phyloP scores from a whole-genome alignment of 192 early-diverging fungal genomes.

The Coemansia sp. region DNA sequence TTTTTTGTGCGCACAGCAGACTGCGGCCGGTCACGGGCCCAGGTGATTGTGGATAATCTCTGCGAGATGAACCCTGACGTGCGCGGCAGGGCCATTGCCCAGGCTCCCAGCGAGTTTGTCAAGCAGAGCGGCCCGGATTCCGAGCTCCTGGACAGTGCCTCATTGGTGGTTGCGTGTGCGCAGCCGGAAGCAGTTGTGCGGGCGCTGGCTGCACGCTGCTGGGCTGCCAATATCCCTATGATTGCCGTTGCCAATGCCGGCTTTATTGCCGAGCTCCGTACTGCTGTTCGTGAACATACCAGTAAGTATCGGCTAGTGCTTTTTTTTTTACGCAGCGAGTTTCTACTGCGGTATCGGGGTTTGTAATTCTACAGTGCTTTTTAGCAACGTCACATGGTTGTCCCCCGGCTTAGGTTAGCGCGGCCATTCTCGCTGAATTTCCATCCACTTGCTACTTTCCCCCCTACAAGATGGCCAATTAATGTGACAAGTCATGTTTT shows the following conservation, averaged over 20 bases:
- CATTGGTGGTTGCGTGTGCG: conserved; percentile 73
- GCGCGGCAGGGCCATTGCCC: conserved; percentile 56
- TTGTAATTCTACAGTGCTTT: conserved; percentile 3
- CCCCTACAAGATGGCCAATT: too few relatives aligned
- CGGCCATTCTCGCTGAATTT: too few relatives aligned
- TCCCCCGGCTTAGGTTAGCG: too few relatives aligned
- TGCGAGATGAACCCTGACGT: conserved; percentile 90
- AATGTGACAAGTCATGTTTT: neutral
- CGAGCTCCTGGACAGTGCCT: conserved; percentile 58
- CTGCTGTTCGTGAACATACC: conserved; percentile 73
- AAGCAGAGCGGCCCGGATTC: conserved; percentile 63
- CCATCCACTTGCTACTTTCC: too few relatives aligned
- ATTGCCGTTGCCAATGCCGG: conserved; percentile 71
- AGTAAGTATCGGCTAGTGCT: conserved; percentile 54
- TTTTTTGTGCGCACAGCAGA: conserved; percentile 81
- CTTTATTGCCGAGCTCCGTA: conserved; percentile 71
- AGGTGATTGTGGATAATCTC: conserved; percentile 63
- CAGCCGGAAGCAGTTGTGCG: conserved; percentile 57
- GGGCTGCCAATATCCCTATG: conserved; percentile 62
- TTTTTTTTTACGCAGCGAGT: conserved; percentile 2
- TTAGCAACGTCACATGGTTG: too few relatives aligned
- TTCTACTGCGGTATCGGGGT: conserved; percentile 3
- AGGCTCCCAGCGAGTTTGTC: conserved; percentile 62
- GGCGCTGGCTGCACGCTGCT: conserved; percentile 63
- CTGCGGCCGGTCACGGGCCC: conserved; percentile 65